Conservation (phyloP, 805 yeast species). For the Candida orba region DNA sequence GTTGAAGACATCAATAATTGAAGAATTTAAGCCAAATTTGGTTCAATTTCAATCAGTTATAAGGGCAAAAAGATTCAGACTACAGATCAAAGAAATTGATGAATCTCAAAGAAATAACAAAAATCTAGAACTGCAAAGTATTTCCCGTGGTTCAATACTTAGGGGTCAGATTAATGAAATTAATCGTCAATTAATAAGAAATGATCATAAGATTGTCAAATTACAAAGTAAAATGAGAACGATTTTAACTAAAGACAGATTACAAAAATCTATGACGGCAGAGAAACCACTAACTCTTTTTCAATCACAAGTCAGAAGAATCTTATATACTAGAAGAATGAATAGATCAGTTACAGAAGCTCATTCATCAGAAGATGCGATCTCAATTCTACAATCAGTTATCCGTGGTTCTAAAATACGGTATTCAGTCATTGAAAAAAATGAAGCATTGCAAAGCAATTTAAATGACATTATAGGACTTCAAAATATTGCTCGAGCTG, state of each 20-base stretch:
- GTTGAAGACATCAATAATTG: slow-evolving; percentile 23
- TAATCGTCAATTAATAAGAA: slow-evolving; percentile 10
- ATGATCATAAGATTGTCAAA: slow-evolving; percentile 12
- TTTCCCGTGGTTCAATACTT: slow-evolving; percentile 32
- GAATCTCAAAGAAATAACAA: slow-evolving; percentile 8
- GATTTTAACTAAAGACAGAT: background rate
- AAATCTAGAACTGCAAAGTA: slow-evolving; percentile 31
- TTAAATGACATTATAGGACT: slow-evolving; percentile 28
- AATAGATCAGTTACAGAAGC: slow-evolving; percentile 16
- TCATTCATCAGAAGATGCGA: slow-evolving; percentile 20
- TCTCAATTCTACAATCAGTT: slow-evolving; percentile 35
- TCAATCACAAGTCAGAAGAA: slow-evolving; percentile 34
- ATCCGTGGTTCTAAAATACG: slow-evolving; percentile 22
- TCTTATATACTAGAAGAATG: slow-evolving; percentile 17
- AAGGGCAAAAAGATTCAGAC: slow-evolving; percentile 26
- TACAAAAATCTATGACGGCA: slow-evolving; percentile 4
- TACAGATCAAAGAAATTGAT: slow-evolving; percentile 1
- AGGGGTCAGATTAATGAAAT: slow-evolving; percentile 22
- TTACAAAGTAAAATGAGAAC: slow-evolving; percentile 17
- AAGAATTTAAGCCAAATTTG: slow-evolving; percentile 18
- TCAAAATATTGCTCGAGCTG: slow-evolving; percentile 54
- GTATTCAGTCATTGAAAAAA: background rate
- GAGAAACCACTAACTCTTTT: slow-evolving; percentile 21
- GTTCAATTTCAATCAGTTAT: slow-evolving; percentile 29
- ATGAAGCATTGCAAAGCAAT: slow-evolving; percentile 1